Conservation (phyloP, 2,329 filamentous ascomycete genomes). For the Pseudogymnoascus sp. region DNA sequence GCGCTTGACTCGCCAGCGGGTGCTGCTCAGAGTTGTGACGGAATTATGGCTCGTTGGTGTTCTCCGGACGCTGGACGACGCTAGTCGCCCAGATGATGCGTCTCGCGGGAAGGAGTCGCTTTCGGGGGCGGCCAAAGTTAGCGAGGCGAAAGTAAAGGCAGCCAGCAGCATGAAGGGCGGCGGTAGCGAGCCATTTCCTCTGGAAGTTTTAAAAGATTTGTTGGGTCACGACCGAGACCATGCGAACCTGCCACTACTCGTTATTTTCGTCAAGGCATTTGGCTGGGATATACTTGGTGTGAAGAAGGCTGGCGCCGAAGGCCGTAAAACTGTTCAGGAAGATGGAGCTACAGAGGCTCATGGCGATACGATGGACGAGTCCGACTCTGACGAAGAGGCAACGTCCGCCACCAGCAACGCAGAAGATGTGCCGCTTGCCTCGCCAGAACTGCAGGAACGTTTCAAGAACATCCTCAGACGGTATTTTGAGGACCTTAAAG, state of each 20-base stretch:
- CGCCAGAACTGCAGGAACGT: slow-evolving; percentile 69
- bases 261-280: slow-evolving; percentile 93
- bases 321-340: slow-evolving; percentile 75
- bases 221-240: slow-evolving; percentile 91
- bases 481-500: slow-evolving; percentile 90
- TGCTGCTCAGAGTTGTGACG: slow-evolving; percentile 81
- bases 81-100: slow-evolving; percentile 53
- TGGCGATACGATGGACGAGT: slow-evolving; percentile 36
- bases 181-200: slow-evolving; percentile 81
- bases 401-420: slow-evolving; percentile 34
- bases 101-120: slow-evolving; percentile 41
- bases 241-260: slow-evolving; percentile 79
- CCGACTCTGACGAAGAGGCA: slow-evolving; percentile 43
- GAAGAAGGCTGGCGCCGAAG: slow-evolving; percentile 60
- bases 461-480: slow-evolving; percentile 79
- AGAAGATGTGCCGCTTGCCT: slow-evolving; percentile 65
- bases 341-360: slow-evolving; percentile 58
- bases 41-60: slow-evolving; percentile 93
- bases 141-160: slow-evolving; percentile 48
- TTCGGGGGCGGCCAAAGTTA: slow-evolving; percentile 48
- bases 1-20: slow-evolving; percentile 73
- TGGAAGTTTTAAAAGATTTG: slow-evolving; percentile 96
- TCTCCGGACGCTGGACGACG: slow-evolving; percentile 68
- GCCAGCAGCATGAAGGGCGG: slow-evolving; percentile 50
- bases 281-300: slow-evolving; percentile 91